Percentiles rank a stretch among this genome's conserved stretches.
These are phyloP conservation scores for Myotisia sp. DNA, from an alignment of 2,329 filamentous ascomycete species.

Conservation along the genomic window DNA sequence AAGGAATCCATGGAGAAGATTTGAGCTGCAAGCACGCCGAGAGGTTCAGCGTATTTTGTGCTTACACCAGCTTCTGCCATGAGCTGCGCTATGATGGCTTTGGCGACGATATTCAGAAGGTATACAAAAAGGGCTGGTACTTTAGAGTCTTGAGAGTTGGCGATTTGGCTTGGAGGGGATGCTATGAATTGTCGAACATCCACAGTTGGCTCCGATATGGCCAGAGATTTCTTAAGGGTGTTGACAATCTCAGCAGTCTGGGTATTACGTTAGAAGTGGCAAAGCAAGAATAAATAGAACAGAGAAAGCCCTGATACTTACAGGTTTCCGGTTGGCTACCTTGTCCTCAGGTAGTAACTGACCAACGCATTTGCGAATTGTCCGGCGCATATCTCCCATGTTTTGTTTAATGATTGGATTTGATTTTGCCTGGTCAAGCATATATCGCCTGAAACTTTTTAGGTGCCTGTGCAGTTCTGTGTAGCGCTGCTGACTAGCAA, in stretches of 20 bases:
- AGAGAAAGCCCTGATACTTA: constrained; percentile 22
- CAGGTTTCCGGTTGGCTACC: constrained; percentile 45
- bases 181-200: constrained; percentile 43
- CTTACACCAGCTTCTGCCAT: constrained; percentile 51
- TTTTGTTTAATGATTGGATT: constrained; percentile 47
- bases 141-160: constrained; percentile 31
- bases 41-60: constrained; percentile 55
- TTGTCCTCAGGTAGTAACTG: constrained; percentile 53
- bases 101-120: constrained; percentile 61
- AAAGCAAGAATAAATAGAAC: background rate
- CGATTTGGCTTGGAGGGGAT: constrained; percentile 26
- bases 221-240: constrained; percentile 42
- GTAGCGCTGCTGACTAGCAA: constrained; percentile 36
- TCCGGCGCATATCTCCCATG: constrained; percentile 57
- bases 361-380: constrained; percentile 57
- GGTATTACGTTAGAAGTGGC: too few relatives aligned
- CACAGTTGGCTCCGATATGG: constrained; percentile 39
- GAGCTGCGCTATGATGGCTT: constrained; percentile 57
- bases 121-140: constrained; percentile 57
- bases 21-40: constrained; percentile 62
- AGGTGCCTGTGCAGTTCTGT: constrained; percentile 51
- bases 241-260: constrained; percentile 37
- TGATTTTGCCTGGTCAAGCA: constrained; percentile 41
- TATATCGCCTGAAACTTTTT: constrained; percentile 43
- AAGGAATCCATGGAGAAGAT: constrained; percentile 59